Percentiles rank a stretch among this genome's conserved stretches.
Conservation (phyloP, 257 asterid species). For the Jacaranda copaia region DNA sequence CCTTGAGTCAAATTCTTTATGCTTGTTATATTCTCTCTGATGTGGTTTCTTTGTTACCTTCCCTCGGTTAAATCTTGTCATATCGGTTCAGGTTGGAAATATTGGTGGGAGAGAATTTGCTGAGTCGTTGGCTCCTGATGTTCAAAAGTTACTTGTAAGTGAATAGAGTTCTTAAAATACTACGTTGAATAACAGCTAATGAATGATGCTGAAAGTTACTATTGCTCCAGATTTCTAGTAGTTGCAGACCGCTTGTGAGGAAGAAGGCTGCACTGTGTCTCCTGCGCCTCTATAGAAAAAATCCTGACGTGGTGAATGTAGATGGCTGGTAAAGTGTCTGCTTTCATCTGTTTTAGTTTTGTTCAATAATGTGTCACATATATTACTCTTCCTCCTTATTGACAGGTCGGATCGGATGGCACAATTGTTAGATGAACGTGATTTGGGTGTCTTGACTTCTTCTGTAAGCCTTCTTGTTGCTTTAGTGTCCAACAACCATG, state of each 20-base stretch:
- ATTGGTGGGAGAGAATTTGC: slow-evolving; percentile 99
- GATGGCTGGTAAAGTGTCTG: slow-evolving; percentile 84
- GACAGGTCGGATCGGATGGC: slow-evolving; percentile 98
- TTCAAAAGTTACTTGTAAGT: slow-evolving; percentile 97
- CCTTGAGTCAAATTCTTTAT: slow-evolving; percentile 9
- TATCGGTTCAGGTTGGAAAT: slow-evolving; percentile 84
- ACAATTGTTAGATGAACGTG: slow-evolving; percentile 97
- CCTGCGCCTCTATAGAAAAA: slow-evolving; percentile 91
- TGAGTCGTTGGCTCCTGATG: slow-evolving; percentile 99
- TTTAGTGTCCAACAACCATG: slow-evolving; percentile 93
- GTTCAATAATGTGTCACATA: slow-evolving; percentile 1
- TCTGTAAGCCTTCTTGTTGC: slow-evolving; percentile 98
- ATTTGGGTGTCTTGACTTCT: slow-evolving; percentile 96
- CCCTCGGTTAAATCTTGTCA: slow-evolving; percentile 33
- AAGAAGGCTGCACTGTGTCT: slow-evolving; percentile 99
- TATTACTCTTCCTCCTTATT: slow-evolving; percentile 26
- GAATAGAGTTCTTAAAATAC: slow-evolving; percentile 38
- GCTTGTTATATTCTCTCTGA: slow-evolving; percentile 6
- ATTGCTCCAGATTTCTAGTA: slow-evolving; percentile 84
- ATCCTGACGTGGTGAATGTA: slow-evolving; percentile 96
- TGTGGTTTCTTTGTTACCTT: slow-evolving; percentile 24
- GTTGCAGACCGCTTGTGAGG: slow-evolving; percentile 98
- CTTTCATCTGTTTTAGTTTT: slow-evolving; percentile 28
- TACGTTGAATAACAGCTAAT: slow-evolving; percentile 32
- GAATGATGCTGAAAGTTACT: slow-evolving; percentile 39